These are phyloP conservation scores for Cynanchum wilfordii DNA, from an alignment of 257 asterid species.

Conservation along the genomic window DNA sequence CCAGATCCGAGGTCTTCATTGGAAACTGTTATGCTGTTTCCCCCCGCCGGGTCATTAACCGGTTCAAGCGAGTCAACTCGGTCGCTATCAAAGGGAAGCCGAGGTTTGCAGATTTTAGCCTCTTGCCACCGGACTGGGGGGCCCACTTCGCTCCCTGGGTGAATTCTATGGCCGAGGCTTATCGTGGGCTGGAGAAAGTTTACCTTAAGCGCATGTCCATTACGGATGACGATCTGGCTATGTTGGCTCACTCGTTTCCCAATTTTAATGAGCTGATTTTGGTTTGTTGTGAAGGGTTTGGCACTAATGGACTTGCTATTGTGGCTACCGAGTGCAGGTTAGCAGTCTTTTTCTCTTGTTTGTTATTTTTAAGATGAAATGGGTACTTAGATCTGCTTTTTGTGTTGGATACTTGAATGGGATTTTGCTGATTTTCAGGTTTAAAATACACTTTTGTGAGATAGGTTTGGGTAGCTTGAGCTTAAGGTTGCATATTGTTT, in stretches of 20 bases:
- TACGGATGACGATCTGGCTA: conserved; percentile 36
- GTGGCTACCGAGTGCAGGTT: conserved; percentile 48
- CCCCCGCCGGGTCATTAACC: conserved; percentile 34
- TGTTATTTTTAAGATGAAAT: background rate
- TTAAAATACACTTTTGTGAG: conserved; percentile 1
- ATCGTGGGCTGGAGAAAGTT: conserved; percentile 38
- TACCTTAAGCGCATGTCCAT: conserved; percentile 42
- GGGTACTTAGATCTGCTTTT: conserved; percentile 18
- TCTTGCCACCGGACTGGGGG: conserved; percentile 48
- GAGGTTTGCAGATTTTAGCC: conserved; percentile 46
- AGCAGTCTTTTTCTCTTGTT: conserved; percentile 7
- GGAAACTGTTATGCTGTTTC: conserved; percentile 50
- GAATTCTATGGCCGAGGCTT: conserved; percentile 27
- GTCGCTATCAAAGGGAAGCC: conserved; percentile 45
- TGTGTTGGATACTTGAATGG: background rate
- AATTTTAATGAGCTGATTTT: conserved; percentile 35
- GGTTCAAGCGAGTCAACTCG: conserved; percentile 36
- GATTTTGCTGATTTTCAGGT: conserved; percentile 5
- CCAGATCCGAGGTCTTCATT: conserved; percentile 50
- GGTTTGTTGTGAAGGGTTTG: conserved; percentile 50
- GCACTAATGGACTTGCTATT: conserved; percentile 44
- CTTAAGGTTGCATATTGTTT: background rate
- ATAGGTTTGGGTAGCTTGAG: background rate
- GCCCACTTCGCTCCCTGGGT: conserved; percentile 42
- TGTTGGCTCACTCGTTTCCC: conserved; percentile 31